Conservation (phyloP, 169 alveolate genomes). For the Plasmodium coatneyi region DNA sequence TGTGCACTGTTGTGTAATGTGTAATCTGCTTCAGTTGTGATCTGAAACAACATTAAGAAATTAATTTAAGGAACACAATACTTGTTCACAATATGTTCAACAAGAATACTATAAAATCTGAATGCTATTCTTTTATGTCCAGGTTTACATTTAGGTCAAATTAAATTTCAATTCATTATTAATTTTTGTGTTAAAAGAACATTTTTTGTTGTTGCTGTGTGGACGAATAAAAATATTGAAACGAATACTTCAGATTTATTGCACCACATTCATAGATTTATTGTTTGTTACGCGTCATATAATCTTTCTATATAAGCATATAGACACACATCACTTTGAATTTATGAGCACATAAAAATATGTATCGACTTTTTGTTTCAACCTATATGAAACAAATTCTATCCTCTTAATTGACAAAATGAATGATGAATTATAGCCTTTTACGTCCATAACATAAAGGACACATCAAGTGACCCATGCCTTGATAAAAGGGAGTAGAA, state of each 20-base stretch:
- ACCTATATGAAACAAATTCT: background rate
- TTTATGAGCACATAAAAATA: background rate
- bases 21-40: background rate
- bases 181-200: background rate
- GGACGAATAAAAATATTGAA: background rate
- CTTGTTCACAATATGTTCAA: background rate
- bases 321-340: background rate
- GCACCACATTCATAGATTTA: background rate
- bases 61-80: background rate
- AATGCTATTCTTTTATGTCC: background rate
- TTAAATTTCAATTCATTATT: background rate
- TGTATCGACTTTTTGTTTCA: background rate
- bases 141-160: background rate
- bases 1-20: background rate
- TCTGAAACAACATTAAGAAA: background rate
- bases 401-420: conserved; percentile 1
- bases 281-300: background rate
- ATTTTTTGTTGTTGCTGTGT: background rate
- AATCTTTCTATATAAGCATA: background rate
- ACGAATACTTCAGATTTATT: background rate
- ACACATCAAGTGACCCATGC: background rate
- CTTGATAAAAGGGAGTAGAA: background rate
- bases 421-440: background rate
- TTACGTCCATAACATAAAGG: background rate
- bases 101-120: background rate